Evolutionary conservation across 805 yeast genomes (phyloP).

Genomic region (Saccharomycopsis babjevae): DNA sequence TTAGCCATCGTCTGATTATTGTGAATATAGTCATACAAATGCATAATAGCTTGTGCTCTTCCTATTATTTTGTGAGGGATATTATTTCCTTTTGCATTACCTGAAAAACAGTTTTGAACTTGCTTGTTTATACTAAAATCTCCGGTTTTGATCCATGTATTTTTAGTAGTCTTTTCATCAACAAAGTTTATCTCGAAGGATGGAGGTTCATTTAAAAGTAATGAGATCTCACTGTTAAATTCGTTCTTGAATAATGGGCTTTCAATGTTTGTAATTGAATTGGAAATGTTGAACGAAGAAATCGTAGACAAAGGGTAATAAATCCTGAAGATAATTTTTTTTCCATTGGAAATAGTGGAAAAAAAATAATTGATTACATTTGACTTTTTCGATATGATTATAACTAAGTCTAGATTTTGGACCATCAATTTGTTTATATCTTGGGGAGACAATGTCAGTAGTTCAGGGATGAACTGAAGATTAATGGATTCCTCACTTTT

Average conservation of each 20-base stretch:
- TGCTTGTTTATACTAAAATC: constrained; percentile 81
- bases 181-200: constrained; percentile 70
- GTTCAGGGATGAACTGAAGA: constrained; percentile 32
- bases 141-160: constrained; percentile 74
- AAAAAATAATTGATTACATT: constrained; percentile 70
- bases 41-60: constrained; percentile 7
- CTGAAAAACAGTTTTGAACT: constrained; percentile 55
- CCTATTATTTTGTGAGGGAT: constrained; percentile 17
- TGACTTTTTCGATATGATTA: constrained; percentile 61
- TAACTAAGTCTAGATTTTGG: constrained; percentile 55
- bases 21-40: constrained; percentile 5
- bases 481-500: constrained; percentile 45
- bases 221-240: constrained; percentile 35
- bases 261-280: constrained; percentile 11
- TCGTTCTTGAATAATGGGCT: constrained; percentile 25
- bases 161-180: constrained; percentile 27
- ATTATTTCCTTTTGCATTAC: constrained; percentile 25
- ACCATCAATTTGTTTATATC: constrained; percentile 54
- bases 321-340: constrained; percentile 60
- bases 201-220: constrained; percentile 50
- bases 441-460: constrained; percentile 58
- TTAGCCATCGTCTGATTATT: not conserved
- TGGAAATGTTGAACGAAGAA: constrained; percentile 40
- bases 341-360: constrained; percentile 57
- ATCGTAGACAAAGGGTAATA: constrained; percentile 60